phyloP scores from a whole-genome alignment of 2,329 filamentous ascomycete genomes.

The Xylariaceae sp. region DNA sequence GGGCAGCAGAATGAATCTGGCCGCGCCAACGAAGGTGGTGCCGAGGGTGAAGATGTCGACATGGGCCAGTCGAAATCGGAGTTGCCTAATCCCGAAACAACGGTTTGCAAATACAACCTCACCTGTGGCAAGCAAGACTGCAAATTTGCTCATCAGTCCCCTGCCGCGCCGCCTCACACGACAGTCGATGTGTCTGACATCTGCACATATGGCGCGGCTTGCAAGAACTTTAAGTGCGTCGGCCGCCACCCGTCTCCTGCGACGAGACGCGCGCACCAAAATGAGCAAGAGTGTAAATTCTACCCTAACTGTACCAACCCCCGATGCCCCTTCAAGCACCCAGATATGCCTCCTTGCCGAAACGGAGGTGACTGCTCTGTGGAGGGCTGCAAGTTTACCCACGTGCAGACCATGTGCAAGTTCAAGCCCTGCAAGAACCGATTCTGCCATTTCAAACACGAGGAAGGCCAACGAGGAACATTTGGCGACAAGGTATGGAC shows the following conservation, averaged over 20 bases:
- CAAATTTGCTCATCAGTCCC: slow-evolving; percentile 90
- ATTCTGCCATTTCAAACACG: slow-evolving; percentile 85
- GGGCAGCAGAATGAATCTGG: slow-evolving; percentile 27
- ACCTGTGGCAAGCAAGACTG: slow-evolving; percentile 86
- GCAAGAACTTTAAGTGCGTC: slow-evolving; percentile 93
- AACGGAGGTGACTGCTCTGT: slow-evolving; percentile 86
- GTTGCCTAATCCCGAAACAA: slow-evolving; percentile 57
- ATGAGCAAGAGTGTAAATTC: slow-evolving; percentile 84
- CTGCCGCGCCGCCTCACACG: slow-evolving; percentile 74
- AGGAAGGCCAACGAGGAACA: slow-evolving; percentile 79
- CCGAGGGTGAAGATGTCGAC: slow-evolving; percentile 58
- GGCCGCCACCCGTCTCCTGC: slow-evolving; percentile 90
- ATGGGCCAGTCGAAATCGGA: slow-evolving; percentile 51
- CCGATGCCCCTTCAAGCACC: slow-evolving; percentile 84
- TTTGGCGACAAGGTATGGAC: slow-evolving; percentile 93
- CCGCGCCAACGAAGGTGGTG: slow-evolving; percentile 31
- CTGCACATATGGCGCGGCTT: slow-evolving; percentile 83
- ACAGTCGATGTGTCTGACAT: slow-evolving; percentile 74
- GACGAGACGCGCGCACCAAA: slow-evolving; percentile 70
- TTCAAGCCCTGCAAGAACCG: slow-evolving; percentile 89
- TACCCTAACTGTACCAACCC: slow-evolving; percentile 88
- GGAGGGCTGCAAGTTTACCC: slow-evolving; percentile 83
- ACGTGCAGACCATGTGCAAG: slow-evolving; percentile 79
- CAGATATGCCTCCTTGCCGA: slow-evolving; percentile 78
- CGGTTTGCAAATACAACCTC: slow-evolving; percentile 84